Percentiles rank a stretch among this genome's conserved stretches.
Conservation (phyloP, 192 early-diverging fungal species). For the Lunasporangiospora selenospora region DNA sequence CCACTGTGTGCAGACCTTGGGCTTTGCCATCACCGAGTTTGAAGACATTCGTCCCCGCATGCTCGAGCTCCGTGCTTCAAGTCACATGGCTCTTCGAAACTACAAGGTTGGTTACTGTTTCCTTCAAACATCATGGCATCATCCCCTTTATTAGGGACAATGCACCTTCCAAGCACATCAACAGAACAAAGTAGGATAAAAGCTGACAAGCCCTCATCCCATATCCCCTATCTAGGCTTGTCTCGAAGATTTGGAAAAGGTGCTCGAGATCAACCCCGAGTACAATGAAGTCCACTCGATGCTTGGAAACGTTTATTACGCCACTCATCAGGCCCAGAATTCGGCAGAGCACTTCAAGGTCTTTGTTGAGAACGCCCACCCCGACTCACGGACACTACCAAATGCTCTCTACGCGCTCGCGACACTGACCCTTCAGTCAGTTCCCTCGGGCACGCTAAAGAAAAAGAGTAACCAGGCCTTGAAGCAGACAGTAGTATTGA, state of each 20-base stretch:
- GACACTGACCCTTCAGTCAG: constrained; percentile 16
- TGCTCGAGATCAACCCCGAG: too few relatives aligned
- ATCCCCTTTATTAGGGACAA: too few relatives aligned
- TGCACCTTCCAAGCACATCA: too few relatives aligned
- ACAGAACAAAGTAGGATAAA: too few relatives aligned
- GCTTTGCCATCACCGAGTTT: constrained; percentile 49
- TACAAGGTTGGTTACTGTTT: too few relatives aligned
- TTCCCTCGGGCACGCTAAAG: neutral
- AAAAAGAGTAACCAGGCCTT: constrained; percentile 28
- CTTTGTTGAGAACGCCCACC: constrained; percentile 45
- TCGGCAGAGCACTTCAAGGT: constrained; percentile 45
- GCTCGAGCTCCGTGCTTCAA: constrained; percentile 50
- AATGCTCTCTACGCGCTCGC: constrained; percentile 50
- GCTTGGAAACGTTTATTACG: too few relatives aligned
- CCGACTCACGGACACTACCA: constrained; percentile 46
- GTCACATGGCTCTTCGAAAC: constrained; percentile 39
- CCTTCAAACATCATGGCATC: too few relatives aligned
- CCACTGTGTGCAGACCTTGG: constrained; percentile 53
- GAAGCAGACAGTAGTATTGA: constrained; percentile 9
- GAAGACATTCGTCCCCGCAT: constrained; percentile 49
- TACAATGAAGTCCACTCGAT: too few relatives aligned
- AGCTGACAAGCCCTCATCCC: too few relatives aligned
- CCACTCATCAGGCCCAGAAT: constrained; percentile 21
- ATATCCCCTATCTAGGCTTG: constrained; percentile 45
- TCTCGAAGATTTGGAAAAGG: constrained; percentile 4